Evolutionary conservation across 129 eudicot genomes (phyloP), one percentile per base, ranked within the genome.

Genomic region (Artemisia argyi): DNA sequence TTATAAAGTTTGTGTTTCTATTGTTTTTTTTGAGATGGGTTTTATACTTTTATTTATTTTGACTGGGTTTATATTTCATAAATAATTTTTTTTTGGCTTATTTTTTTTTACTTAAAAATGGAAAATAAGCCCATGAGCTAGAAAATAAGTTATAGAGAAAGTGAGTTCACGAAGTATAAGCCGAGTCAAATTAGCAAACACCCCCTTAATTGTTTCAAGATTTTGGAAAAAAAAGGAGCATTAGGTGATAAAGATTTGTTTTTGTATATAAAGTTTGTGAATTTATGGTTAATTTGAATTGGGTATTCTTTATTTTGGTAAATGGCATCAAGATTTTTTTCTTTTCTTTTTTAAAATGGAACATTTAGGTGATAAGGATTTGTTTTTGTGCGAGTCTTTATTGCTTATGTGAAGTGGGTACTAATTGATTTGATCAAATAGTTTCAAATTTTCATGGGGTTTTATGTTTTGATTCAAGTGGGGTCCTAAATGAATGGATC

Each of bases 401-500:
- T 42, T 62, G 59, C 15, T 73, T 57, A 60, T 71, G 61, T 50
- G 69, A 50, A 57, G 65, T 62, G 87, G 75, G 74, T 64, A 11
- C n/a, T 12, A 9, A 46, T 76, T 78, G 80, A 76, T 78, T 72
- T 57, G 79, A 39, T 61, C 76, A 47, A n/a, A n/a, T n/a, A n/a
- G n/a, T n/a, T n/a, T n/a, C n/a, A n/a, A 61, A 55, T 56, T 66
- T 81, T 79, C 14, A 28, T 47, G 79, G 63, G 79, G 63, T 77
- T 70, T 73, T 35, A 35, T 5, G 74, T 54, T 77, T 58, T 75
- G 71, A 75, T 48, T 66, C 68, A 74, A 76, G 90, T 88, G 96
- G 96, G 96, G 96, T 56, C 96, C 89, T 81, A 48, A 68, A 20
- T 79, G 75, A 83, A 83, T 81, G 71, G 85, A 76, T 85, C 82